Evolutionary conservation across 2,329 filamentous ascomycete species (phyloP), one percentile per base, ranked within the genome.

Genomic region (Trichoderma polysporum): DNA sequence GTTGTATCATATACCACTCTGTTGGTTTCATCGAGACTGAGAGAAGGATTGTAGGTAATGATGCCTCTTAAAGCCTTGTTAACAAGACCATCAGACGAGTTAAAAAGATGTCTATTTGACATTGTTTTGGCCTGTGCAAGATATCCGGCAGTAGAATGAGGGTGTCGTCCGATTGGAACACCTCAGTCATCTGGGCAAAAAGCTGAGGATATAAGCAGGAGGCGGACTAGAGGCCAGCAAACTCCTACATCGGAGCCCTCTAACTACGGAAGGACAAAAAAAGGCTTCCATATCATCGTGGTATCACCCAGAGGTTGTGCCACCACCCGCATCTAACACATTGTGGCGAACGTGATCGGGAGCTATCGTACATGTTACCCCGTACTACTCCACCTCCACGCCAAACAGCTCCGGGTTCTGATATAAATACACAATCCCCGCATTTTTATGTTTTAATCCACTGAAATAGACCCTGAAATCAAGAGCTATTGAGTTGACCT

Each of bases 81-180:
- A 68, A 86, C 84, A 52, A 86, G 83, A 19, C 84, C 84, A 29
- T 85, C 83, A 1, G 83, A 70, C 17, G 84, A 84, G 67, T 82
- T 74, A 73, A 85, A 86, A 69, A 86, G 80, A 68, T 86, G 84
- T 15, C 81, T 79, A 66, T 79, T 84, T 27, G 84, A 86, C 84
- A 86, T 86, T 62, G 9, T 66, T 22, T 66, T 33, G 35, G 60
- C 41, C 22, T 35, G 27, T 63, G 8, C 37, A 33, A 54, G 8
- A 9, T 19, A n/a, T 29, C 12, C n/a, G 19, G 47, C 41, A 39
- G 7, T 15, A n/a, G 2, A 31, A 19, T 39, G 31, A 33, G 9
- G 33, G 2, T 53, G 4, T 25, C 41, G 39, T 50, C 29, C 29
- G 41, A 31, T 29, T 19, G 17, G 22, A 50, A 49, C 31, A 45